Evolutionary conservation across 2,329 filamentous ascomycete species (phyloP), one percentile per base, ranked within the genome.

Genomic region (Thielaviopsis musarum): DNA sequence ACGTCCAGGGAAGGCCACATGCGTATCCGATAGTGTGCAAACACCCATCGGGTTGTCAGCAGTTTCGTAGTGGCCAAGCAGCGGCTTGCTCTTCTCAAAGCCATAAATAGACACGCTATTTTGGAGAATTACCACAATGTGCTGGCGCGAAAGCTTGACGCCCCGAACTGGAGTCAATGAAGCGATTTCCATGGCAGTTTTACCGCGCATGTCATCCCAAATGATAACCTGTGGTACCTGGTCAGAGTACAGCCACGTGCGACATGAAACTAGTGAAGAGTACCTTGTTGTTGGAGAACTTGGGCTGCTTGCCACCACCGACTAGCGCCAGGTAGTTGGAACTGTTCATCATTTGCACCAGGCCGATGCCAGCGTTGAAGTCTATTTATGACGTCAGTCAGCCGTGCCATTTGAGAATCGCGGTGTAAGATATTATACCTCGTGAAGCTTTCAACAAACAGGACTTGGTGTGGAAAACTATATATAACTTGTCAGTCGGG

Each of bases 251-350:
- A 56, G 15, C 15, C 26, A 13, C 53, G 45, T 52, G 41, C 13
- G 22, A 21, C 10, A 13, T 1, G 13, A 24, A 28, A 1, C 7
- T 9, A 52, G 15, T 15, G 4, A 10, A 13, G 58, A 66, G 9
- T 66, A 84, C 88, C 76, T 94, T 95, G 72, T 91, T 94, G 68
- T 86, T 85, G 15, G 89, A 84, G 66, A 89, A 93, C 67, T 91
- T 91, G 58, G 91, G 89, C 61, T 84, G 82, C 66, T 81, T 86
- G 55, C 93, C 90, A 65, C 91, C 91, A 64, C 91, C 91, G 59
- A 96, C 89, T 10, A 97, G 78, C 28, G 88, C 91, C 41, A 96
- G 77, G 69, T 91, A 95, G 72, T 91, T 91, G 58, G 88, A 84
- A 65, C 83, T 86, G 52, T 87, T 87, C 69, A 95, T 83, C 87